phyloP scores from a whole-genome alignment of 345 rosid species.

The Euphorbia peplus region DNA sequence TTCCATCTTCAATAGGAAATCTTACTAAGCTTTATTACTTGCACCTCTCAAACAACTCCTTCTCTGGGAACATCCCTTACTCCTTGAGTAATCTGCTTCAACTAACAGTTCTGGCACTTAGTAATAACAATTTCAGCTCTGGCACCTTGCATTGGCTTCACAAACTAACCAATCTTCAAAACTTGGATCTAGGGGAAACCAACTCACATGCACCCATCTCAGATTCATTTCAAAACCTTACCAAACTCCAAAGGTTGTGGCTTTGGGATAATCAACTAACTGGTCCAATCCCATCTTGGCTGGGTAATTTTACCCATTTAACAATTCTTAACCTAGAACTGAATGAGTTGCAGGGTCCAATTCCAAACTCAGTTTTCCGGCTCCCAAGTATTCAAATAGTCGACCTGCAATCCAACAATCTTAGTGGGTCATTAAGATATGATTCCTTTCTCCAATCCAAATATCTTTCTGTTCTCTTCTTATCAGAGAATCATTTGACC shows the following conservation, averaged over 20 bases:
- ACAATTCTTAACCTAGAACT: not conserved
- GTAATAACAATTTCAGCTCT: slow-evolving; percentile 2
- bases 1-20: slow-evolving; percentile 8
- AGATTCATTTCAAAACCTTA: not conserved
- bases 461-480: not conserved
- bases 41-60: slow-evolving; percentile 13
- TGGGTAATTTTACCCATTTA: slow-evolving; percentile 13
- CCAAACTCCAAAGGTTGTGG: not conserved
- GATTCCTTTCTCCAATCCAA: slow-evolving; percentile 11
- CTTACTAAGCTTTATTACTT: slow-evolving; percentile 5
- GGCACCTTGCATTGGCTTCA: not conserved
- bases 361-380: slow-evolving; percentile 18
- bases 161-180: not conserved
- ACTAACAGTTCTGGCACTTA: not conserved
- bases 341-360: slow-evolving; percentile 18
- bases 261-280: not conserved
- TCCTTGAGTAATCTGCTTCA: slow-evolving; percentile 9
- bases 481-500: slow-evolving; percentile 14
- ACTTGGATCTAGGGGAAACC: accelerated
- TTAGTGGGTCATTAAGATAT: slow-evolving; percentile 17
- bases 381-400: not conserved
- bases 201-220: not conserved
- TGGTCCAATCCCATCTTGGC: slow-evolving; percentile 10
- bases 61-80: slow-evolving; percentile 7
- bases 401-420: not conserved